These are phyloP conservation scores for Sonneratia alba DNA, from an alignment of 345 rosid species.

Conservation along the genomic window DNA sequence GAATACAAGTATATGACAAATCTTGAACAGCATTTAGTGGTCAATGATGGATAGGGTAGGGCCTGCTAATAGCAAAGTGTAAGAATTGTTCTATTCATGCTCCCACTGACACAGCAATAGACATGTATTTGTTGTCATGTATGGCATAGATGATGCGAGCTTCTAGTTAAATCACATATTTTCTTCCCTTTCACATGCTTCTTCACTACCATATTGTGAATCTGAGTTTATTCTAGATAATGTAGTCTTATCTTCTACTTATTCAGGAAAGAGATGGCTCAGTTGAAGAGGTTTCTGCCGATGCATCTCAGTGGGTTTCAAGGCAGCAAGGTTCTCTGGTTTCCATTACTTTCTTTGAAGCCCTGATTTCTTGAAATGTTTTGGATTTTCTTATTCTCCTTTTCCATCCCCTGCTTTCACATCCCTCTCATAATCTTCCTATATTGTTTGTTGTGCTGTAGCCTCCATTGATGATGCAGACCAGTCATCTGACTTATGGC, in stretches of 20 bases:
- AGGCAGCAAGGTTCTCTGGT: conserved; percentile 60
- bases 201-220: not conserved
- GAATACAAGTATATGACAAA: not conserved
- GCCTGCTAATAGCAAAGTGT: not conserved
- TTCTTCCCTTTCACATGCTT: not conserved
- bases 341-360: conserved; percentile 7
- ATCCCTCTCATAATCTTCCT: not conserved
- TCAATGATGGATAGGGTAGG: not conserved
- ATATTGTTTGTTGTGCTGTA: not conserved
- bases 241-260: not conserved
- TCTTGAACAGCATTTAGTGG: not conserved
- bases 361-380: conserved; percentile 49
- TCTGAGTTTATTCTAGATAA: not conserved
- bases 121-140: not conserved
- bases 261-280: conserved; percentile 55
- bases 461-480: conserved; percentile 2
- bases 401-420: not conserved
- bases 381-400: conserved; percentile 26
- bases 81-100: not conserved
- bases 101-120: not conserved
- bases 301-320: conserved; percentile 38
- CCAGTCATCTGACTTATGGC: conserved; percentile 11
- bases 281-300: conserved; percentile 48
- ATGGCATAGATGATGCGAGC: not conserved
- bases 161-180: not conserved